These are phyloP conservation scores for Suillus bovinus DNA, from an alignment of 768 basidiomycete genomes.

Conservation along the genomic window DNA sequence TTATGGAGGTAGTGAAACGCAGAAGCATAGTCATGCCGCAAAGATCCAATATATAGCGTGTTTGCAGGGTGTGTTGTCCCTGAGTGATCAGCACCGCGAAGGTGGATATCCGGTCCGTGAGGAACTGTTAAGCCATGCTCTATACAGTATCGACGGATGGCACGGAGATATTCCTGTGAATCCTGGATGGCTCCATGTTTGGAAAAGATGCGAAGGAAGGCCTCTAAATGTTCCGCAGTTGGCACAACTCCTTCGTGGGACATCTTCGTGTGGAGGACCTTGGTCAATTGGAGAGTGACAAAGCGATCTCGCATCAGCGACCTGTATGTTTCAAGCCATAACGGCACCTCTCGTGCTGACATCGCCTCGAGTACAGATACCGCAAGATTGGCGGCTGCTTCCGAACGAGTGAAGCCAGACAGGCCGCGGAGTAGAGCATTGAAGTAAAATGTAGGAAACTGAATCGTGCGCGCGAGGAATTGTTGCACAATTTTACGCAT, in stretches of 20 bases:
- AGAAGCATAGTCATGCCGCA: constrained; percentile 41
- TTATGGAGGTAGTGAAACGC: constrained; percentile 49
- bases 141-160: constrained; percentile 36
- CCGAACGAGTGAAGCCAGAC: constrained; percentile 42
- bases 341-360: constrained; percentile 43
- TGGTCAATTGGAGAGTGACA: constrained; percentile 50
- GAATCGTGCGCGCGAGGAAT: constrained; percentile 35
- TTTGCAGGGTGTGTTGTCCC: constrained; percentile 39
- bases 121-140: constrained; percentile 21
- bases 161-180: constrained; percentile 39
- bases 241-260: constrained; percentile 41
- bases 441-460: constrained; percentile 37
- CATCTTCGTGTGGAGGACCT: constrained; percentile 46
- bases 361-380: constrained; percentile 47
- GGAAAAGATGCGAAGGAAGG: constrained; percentile 48
- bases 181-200: constrained; percentile 44
- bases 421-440: constrained; percentile 57
- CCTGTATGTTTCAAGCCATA: constrained; percentile 44
- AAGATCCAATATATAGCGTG: constrained; percentile 42
- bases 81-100: neutral
- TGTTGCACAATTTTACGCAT: constrained; percentile 45
- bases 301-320: constrained; percentile 50
- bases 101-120: constrained; percentile 13
- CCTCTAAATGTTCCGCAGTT: constrained; percentile 45
- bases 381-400: constrained; percentile 39